A percentile compares a stretch with the other conserved stretches of the same genome.
Conservation (phyloP, 1,284 basidiomycete species). For the Cutaneotrichosporon sp. region DNA sequence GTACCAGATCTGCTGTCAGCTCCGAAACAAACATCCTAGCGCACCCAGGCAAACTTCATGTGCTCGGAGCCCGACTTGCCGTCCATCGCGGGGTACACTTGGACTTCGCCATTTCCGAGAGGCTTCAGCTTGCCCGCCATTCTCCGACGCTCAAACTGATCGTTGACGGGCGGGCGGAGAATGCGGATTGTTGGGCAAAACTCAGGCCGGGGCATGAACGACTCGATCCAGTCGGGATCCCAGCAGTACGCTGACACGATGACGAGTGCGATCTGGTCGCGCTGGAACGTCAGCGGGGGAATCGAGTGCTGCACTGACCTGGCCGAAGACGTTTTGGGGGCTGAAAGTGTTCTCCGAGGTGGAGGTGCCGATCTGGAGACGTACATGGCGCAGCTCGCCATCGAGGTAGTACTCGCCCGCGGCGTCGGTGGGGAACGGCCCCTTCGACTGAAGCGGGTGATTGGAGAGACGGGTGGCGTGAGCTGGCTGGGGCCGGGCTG, state of each 20-base stretch:
- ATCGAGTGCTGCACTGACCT: conserved; percentile 29
- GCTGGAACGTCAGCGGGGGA: conserved; percentile 28
- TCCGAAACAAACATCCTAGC: conserved; percentile 6
- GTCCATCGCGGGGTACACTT: conserved; percentile 42
- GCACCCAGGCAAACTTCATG: conserved; percentile 52
- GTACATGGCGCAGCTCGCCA: conserved; percentile 44
- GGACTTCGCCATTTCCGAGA: conserved; percentile 36
- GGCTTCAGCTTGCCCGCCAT: conserved; percentile 39
- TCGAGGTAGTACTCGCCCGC: conserved; percentile 49
- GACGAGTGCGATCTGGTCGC: conserved; percentile 40
- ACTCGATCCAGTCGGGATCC: conserved; percentile 42
- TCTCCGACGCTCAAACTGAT: not conserved
- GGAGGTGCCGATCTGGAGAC: conserved; percentile 30
- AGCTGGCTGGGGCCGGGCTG: not conserved
- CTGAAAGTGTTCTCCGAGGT: conserved; percentile 32
- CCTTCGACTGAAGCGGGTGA: conserved; percentile 40
- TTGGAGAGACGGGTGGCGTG: not conserved
- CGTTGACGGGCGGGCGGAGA: conserved; percentile 15
- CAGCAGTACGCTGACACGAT: conserved; percentile 43
- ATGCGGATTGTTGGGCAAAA: conserved; percentile 38
- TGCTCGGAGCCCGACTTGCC: conserved; percentile 36
- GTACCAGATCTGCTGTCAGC: conserved; percentile 46
- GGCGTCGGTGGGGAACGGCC: conserved; percentile 39
- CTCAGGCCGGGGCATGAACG: conserved; percentile 35
- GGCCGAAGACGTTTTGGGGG: conserved; percentile 34